Percentiles rank a stretch among this genome's conserved stretches.
Evolutionary conservation across 2,329 filamentous ascomycete species (phyloP).

Genomic region (Byssochlamys sp.): DNA sequence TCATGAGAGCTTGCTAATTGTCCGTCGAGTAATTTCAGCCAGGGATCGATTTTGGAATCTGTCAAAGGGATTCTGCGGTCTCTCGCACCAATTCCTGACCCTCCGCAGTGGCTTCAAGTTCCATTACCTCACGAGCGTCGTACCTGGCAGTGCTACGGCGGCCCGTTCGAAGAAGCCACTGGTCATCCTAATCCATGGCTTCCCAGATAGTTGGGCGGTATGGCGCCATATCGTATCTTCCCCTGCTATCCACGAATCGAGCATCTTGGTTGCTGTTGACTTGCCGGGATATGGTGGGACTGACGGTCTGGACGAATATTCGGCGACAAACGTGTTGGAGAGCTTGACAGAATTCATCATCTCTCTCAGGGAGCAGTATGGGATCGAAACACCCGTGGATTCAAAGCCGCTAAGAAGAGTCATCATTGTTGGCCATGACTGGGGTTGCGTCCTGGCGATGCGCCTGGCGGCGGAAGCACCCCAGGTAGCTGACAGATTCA

Average conservation of each 20-base stretch:
- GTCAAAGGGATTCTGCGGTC: slow-evolving; percentile 35
- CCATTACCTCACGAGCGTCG: slow-evolving; percentile 44
- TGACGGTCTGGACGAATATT: slow-evolving; percentile 42
- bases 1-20: neutral
- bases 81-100: slow-evolving; percentile 44
- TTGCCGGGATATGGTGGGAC: slow-evolving; percentile 52
- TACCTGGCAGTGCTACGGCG: slow-evolving; percentile 11
- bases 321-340: slow-evolving; percentile 44
- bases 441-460: slow-evolving; percentile 45
- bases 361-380: slow-evolving; percentile 40
- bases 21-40: slow-evolving; percentile 26
- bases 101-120: slow-evolving; percentile 42
- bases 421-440: slow-evolving; percentile 46
- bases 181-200: slow-evolving; percentile 50
- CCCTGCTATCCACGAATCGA: slow-evolving; percentile 25
- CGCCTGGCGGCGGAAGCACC: slow-evolving; percentile 51
- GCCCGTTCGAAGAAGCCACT: slow-evolving; percentile 26
- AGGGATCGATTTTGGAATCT: slow-evolving; percentile 47
- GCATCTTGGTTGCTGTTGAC: slow-evolving; percentile 46
- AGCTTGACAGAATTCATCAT: slow-evolving; percentile 45
- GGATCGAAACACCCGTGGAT: slow-evolving; percentile 19
- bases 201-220: slow-evolving; percentile 49
- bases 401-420: slow-evolving; percentile 32
- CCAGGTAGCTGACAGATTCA: slow-evolving; percentile 46
- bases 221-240: slow-evolving; percentile 44